Evolutionary conservation across 768 basidiomycete genomes (phyloP).

Genomic region (Amanita exitialis): DNA sequence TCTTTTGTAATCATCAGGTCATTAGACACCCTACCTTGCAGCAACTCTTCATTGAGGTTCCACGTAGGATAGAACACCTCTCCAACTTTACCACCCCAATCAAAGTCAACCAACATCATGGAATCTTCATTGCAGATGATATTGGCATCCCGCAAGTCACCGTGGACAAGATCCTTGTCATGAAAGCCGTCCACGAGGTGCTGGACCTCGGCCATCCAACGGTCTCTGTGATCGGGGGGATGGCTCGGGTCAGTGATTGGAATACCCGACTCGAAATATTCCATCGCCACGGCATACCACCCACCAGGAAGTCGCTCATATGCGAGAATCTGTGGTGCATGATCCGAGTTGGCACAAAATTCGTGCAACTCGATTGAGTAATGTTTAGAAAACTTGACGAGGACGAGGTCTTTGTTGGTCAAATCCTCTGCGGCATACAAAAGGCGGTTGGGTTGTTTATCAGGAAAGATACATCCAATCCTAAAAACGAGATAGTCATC

Average conservation of each 20-base stretch:
- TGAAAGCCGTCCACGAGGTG: constrained; percentile 10
- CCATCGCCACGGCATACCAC: constrained; percentile 16
- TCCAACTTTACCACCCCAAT: constrained; percentile 15
- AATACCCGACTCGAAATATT: constrained; percentile 6
- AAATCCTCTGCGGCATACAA: constrained; percentile 4
- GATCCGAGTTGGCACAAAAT: constrained; percentile 10
- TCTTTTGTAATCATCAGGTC: constrained; percentile 2
- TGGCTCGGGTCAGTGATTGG: neutral
- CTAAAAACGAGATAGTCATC: constrained; percentile 6
- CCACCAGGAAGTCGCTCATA: constrained; percentile 16
- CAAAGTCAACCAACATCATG: constrained; percentile 12
- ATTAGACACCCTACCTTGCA: constrained; percentile 4
- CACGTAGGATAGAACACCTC: constrained; percentile 11
- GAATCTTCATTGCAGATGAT: constrained; percentile 9
- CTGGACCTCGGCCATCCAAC: constrained; percentile 1
- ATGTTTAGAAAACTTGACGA: constrained; percentile 12
- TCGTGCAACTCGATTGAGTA: constrained; percentile 13
- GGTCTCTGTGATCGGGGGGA: neutral
- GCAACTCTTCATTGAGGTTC: constrained; percentile 8
- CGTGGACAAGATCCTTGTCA: constrained; percentile 12
- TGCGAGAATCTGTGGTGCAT: constrained; percentile 14
- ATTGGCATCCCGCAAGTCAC: constrained; percentile 15
- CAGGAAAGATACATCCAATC: neutral
- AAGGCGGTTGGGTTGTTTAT: constrained; percentile 1
- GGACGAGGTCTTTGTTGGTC: neutral